These are phyloP conservation scores for Camellia lanceoleosa DNA, from an alignment of 148 eudicot species.

Conservation along the genomic window DNA sequence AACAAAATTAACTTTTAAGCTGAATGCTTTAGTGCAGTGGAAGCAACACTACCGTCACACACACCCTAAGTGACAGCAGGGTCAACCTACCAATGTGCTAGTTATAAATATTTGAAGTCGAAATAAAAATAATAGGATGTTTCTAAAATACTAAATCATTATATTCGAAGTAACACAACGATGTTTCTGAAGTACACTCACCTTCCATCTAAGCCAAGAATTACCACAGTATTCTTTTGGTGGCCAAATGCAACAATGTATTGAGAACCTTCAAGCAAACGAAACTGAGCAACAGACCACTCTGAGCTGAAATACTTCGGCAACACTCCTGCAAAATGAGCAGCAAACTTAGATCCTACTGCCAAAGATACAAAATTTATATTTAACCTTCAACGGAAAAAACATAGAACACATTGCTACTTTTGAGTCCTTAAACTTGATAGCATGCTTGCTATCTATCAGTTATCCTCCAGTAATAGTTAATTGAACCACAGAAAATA, in stretches of 20 bases:
- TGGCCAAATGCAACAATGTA: slow-evolving; percentile 87
- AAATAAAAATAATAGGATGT: not conserved
- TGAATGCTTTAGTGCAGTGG: not conserved
- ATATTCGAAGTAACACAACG: not conserved
- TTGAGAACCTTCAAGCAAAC: slow-evolving; percentile 70
- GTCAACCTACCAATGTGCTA: not conserved
- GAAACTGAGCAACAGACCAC: slow-evolving; percentile 89
- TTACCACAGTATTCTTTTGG: slow-evolving; percentile 74
- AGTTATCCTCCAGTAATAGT: not conserved
- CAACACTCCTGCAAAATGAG: slow-evolving; percentile 59
- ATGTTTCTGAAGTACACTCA: slow-evolving; percentile 21
- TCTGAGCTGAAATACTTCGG: slow-evolving; percentile 91
- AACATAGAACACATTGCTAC: not conserved
- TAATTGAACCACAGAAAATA: not conserved
- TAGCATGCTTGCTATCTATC: not conserved
- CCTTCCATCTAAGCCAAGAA: slow-evolving; percentile 92
- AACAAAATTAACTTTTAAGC: not conserved
- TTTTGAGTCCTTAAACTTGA: not conserved
- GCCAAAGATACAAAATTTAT: not conserved
- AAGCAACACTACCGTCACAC: not conserved
- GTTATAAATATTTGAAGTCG: not conserved
- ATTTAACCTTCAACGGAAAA: not conserved
- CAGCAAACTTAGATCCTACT: not conserved
- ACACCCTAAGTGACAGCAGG: not conserved
- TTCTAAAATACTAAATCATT: slow-evolving; percentile 1